These are phyloP conservation scores for Gamsiella multidivaricata DNA, from an alignment of 192 early-diverging fungal genomes.

Conservation along the genomic window DNA sequence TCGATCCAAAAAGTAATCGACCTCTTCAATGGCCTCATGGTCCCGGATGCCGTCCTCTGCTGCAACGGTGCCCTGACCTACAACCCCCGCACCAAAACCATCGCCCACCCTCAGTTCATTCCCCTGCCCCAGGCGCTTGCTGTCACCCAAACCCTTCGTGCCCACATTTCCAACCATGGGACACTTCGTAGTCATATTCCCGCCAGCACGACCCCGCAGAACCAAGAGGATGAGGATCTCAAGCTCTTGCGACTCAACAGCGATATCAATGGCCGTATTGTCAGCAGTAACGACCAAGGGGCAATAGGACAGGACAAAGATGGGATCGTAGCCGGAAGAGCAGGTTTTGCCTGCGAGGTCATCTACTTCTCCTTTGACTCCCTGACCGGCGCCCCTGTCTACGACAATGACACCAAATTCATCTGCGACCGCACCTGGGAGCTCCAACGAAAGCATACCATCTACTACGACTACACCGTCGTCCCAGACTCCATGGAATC, in stretches of 20 bases:
- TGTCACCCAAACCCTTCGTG: constrained; percentile 6
- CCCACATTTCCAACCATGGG: neutral
- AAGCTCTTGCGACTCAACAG: no score
- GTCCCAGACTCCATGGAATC: constrained; percentile 24
- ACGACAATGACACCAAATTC: constrained; percentile 32
- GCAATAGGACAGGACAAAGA: neutral
- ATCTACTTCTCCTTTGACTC: constrained; percentile 7
- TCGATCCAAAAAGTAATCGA: constrained; percentile 56
- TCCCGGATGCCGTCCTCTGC: constrained; percentile 56
- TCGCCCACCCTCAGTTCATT: constrained; percentile 41
- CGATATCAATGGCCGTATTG: no score
- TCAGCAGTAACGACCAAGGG: no score
- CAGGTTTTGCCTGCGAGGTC: constrained; percentile 40
- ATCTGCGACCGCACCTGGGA: constrained; percentile 42
- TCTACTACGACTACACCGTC: constrained; percentile 35
- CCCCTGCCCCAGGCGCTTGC: constrained; percentile 3
- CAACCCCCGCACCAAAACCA: constrained; percentile 22
- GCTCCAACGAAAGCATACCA: constrained; percentile 20
- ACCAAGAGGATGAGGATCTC: neutral
- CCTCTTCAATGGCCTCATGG: constrained; percentile 40
- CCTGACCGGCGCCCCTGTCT: neutral
- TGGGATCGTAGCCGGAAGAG: constrained; percentile 15
- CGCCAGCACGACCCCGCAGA: neutral
- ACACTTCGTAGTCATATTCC: neutral
- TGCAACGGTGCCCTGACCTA: constrained; percentile 58